Evolutionary conservation across 805 yeast species (phyloP).

Genomic region (Jamesozyma hellenica): DNA sequence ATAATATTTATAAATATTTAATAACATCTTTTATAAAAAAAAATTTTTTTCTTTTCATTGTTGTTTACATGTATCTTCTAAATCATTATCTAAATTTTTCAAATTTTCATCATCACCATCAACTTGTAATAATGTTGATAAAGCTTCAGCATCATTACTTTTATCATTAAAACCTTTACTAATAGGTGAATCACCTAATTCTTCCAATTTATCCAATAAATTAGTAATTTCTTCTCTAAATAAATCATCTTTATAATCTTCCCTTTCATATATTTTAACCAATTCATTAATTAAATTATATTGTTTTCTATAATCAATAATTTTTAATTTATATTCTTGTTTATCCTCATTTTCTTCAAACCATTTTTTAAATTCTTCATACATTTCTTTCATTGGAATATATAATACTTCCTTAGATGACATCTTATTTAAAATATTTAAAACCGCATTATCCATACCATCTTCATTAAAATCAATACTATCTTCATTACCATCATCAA

Average conservation of each 20-base stretch:
- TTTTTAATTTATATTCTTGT: constrained; percentile 37
- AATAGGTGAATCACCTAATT: constrained; percentile 27
- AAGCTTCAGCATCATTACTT: constrained; percentile 10
- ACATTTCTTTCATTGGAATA: constrained; percentile 78
- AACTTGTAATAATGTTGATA: constrained; percentile 19
- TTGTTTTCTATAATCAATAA: constrained; percentile 49
- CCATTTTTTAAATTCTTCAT: constrained; percentile 63
- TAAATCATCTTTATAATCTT: constrained; percentile 35
- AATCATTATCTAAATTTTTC: constrained; percentile 20
- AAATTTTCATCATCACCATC: constrained; percentile 18
- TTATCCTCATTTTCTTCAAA: constrained; percentile 42
- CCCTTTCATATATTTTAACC: constrained; percentile 54
- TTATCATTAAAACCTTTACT: constrained; percentile 16
- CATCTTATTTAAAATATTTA: constrained; percentile 73
- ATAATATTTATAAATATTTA: background rate
- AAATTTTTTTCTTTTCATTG: constrained; percentile 10
- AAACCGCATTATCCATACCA: constrained; percentile 48
- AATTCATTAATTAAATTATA: constrained; percentile 50
- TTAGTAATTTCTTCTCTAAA: constrained; percentile 18
- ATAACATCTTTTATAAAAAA: too few species aligned
- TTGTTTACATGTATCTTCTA: constrained; percentile 25
- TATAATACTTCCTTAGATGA: constrained; percentile 78
- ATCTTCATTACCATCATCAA: constrained; percentile 30
- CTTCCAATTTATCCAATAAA: constrained; percentile 23
- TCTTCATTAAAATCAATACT: constrained; percentile 24